Evolutionary conservation across 1,284 basidiomycete species (phyloP).

Genomic region (Omphalotus olearius): DNA sequence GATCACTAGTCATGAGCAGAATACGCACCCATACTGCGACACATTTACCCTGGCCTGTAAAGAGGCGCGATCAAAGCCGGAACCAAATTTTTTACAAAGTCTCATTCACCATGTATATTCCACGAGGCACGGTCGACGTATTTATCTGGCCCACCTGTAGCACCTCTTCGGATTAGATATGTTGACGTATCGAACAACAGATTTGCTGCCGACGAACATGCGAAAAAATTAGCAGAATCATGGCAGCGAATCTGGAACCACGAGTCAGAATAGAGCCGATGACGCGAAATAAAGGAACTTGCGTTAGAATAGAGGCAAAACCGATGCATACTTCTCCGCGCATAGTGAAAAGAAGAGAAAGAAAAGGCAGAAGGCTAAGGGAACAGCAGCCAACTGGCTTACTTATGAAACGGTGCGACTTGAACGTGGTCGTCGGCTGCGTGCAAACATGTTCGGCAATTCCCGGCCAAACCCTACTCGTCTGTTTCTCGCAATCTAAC

Average conservation of each 20-base stretch:
- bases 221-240: conserved; percentile 73
- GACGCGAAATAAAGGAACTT: conserved; percentile 25
- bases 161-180: conserved; percentile 25
- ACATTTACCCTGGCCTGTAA: conserved; percentile 65
- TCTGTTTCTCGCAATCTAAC: not conserved
- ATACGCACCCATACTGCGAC: conserved; percentile 60
- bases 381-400: conserved; percentile 21
- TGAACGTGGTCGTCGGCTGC: conserved; percentile 27
- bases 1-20: not conserved
- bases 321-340: conserved; percentile 72
- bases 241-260: conserved; percentile 49
- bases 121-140: conserved; percentile 64
- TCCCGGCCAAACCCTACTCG: not conserved
- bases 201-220: conserved; percentile 48
- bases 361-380: conserved; percentile 16
- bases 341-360: conserved; percentile 29
- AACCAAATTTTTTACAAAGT: conserved; percentile 9
- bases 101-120: conserved; percentile 62
- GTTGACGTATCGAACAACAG: conserved; percentile 10
- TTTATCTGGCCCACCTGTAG: conserved; percentile 76
- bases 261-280: conserved; percentile 21
- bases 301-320: conserved; percentile 66
- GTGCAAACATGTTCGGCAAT: not conserved
- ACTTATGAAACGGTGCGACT: conserved; percentile 26
- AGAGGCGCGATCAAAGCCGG: conserved; percentile 15